Percentiles rank a stretch among this genome's conserved stretches.
phyloP scores from a whole-genome alignment of 2,329 filamentous ascomycete species.

The Colletotrichum filicis region DNA sequence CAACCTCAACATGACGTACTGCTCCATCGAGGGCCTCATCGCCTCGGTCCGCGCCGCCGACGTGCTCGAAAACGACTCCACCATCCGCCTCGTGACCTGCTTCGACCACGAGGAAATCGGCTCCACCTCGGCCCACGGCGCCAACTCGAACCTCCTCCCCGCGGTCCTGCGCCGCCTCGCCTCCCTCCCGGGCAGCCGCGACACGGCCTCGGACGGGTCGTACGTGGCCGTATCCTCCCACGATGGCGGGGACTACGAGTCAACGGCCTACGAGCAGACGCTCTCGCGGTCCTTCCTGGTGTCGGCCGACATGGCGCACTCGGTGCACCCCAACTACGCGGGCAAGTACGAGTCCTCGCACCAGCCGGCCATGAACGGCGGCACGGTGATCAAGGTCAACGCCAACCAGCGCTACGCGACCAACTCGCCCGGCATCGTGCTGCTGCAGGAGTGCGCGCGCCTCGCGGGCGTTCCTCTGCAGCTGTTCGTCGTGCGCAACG shows the following conservation, averaged over 20 bases:
- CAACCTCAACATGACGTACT: slow-evolving; percentile 97
- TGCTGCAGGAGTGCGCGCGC: slow-evolving; percentile 87
- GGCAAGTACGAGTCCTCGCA: slow-evolving; percentile 93
- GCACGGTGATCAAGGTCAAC: slow-evolving; percentile 97
- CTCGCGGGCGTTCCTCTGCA: slow-evolving; percentile 85
- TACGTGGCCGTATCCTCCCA: slow-evolving; percentile 66
- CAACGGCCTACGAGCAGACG: slow-evolving; percentile 93
- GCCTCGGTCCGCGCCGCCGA: slow-evolving; percentile 74
- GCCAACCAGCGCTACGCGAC: slow-evolving; percentile 97
- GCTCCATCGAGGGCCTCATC: slow-evolving; percentile 86
- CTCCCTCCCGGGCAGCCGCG: slow-evolving; percentile 73
- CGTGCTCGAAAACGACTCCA: slow-evolving; percentile 78
- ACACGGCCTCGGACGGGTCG: slow-evolving; percentile 67
- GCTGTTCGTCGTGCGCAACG: slow-evolving; percentile 95
- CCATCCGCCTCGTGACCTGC: slow-evolving; percentile 90
- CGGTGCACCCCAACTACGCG: slow-evolving; percentile 93
- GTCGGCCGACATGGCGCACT: slow-evolving; percentile 97
- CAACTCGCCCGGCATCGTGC: slow-evolving; percentile 93
- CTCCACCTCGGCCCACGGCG: slow-evolving; percentile 90
- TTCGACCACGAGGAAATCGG: slow-evolving; percentile 99
- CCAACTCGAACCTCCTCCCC: slow-evolving; percentile 91
- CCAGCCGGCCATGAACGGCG: slow-evolving; percentile 94
- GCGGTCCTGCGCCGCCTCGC: slow-evolving; percentile 88
- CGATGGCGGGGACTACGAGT: slow-evolving; percentile 65
- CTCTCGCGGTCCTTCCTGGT: slow-evolving; percentile 91